These are phyloP conservation scores for Talaromyces sp. DNA, from an alignment of 2,329 filamentous ascomycete species.

Conservation along the genomic window DNA sequence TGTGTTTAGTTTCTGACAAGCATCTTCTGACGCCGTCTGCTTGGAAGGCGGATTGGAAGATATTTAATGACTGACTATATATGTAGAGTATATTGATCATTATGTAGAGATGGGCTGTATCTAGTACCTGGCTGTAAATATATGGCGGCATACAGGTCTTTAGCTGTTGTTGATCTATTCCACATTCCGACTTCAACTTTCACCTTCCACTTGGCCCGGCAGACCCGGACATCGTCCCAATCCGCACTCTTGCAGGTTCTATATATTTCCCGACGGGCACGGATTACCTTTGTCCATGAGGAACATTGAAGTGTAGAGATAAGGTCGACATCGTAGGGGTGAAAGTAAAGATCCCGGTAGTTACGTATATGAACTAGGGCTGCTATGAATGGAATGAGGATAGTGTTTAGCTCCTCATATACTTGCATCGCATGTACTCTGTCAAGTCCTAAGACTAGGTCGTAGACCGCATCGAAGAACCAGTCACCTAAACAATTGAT, in stretches of 20 bases:
- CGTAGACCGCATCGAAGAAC: neutral
- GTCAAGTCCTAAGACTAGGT: neutral
- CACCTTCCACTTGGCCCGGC: neutral
- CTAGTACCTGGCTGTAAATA: neutral
- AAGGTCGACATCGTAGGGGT: neutral
- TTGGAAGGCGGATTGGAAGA: neutral
- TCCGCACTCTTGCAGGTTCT: neutral
- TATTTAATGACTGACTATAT: neutral
- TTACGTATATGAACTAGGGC: neutral
- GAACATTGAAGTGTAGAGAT: neutral
- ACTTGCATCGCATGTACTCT: no score
- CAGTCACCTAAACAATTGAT: no score
- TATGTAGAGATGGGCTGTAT: neutral
- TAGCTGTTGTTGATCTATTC: neutral
- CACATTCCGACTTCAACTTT: neutral
- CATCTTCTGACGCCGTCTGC: neutral
- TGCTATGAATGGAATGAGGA: neutral
- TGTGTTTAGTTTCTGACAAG: neutral
- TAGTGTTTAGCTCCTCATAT: neutral
- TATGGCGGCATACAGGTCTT: neutral
- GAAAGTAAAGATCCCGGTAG: neutral
- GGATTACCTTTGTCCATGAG: neutral
- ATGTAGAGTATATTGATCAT: neutral
- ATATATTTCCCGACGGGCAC: neutral
- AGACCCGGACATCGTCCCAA: neutral